Conservation (phyloP, 1,284 basidiomycete genomes). For the Rhodotorula mucilaginosa region DNA sequence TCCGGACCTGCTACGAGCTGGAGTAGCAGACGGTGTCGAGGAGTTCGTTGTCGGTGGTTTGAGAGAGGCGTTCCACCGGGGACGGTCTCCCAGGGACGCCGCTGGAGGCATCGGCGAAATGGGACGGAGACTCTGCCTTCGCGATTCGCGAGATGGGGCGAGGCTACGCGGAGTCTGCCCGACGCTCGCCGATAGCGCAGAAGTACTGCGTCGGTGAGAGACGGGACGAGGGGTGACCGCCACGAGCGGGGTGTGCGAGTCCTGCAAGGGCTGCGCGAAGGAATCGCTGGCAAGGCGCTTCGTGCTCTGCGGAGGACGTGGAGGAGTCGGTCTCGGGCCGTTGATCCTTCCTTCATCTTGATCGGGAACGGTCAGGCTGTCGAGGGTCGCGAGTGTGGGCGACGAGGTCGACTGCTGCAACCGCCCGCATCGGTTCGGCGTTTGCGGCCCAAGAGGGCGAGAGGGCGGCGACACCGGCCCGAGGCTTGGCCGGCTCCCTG, state of each 20-base stretch:
- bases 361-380: conserved; percentile 2
- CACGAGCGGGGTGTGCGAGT: conserved; percentile 13
- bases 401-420: conserved; percentile 48
- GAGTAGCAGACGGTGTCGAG: conserved; percentile 43
- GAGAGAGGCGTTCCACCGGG: conserved; percentile 6
- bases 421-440: background rate
- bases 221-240: conserved; percentile 10
- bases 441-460: background rate
- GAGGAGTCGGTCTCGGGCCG: conserved; percentile 13
- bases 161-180: background rate
- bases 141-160: background rate
- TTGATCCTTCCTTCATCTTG: background rate
- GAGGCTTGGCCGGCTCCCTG: too few species aligned
- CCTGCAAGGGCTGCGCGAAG: background rate
- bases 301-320: conserved; percentile 23
- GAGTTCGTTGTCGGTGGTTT: background rate
- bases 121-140: background rate
- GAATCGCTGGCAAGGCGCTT: conserved; percentile 19
- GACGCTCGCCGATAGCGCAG: conserved; percentile 8
- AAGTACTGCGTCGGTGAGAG: conserved; percentile 18
- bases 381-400: conserved; percentile 49
- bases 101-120: conserved; percentile 16
- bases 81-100: background rate
- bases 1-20: background rate
- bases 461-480: conserved; percentile 23